phyloP scores from a whole-genome alignment of 106 monocot species.

The Allium fistulosum region DNA sequence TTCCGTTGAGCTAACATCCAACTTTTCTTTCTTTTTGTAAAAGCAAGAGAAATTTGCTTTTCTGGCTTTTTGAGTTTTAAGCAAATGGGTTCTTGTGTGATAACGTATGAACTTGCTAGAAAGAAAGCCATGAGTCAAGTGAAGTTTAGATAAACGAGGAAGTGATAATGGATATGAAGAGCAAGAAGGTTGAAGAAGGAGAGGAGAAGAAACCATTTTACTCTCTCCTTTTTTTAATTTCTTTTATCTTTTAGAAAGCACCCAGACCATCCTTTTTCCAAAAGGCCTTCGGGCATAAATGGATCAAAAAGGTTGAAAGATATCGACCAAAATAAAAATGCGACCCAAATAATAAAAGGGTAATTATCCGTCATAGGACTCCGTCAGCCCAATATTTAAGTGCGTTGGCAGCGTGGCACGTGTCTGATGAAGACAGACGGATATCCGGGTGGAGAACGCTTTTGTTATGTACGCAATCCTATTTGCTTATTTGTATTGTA shows the following conservation, averaged over 20 bases:
- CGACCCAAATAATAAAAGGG: too few relatives aligned
- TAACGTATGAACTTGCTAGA: neutral
- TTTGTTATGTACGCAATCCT: too few relatives aligned
- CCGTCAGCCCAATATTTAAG: too few relatives aligned
- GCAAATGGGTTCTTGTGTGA: neutral
- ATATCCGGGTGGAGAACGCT: too few relatives aligned
- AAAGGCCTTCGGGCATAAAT: neutral
- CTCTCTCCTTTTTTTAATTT: neutral
- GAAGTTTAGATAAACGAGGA: neutral
- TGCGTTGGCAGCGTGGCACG: too few relatives aligned
- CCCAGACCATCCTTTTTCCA: neutral
- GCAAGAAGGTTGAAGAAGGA: neutral
- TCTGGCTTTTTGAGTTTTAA: neutral
- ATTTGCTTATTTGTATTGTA: too few relatives aligned
- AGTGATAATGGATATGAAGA: neutral
- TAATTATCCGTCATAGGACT: too few relatives aligned
- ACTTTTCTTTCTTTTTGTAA: constrained; percentile 1
- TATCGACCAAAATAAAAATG: too few relatives aligned
- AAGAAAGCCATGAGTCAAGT: constrained; percentile 2
- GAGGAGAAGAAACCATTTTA: neutral
- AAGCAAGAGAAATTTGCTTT: constrained; percentile 1
- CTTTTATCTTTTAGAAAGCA: neutral
- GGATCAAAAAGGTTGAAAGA: too few relatives aligned
- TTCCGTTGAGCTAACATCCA: neutral
- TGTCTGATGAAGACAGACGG: too few relatives aligned